Base-by-base conservation (phyloP, 192 early-diverging fungal genomes). In the Backusella tuberculispora region DNA sequence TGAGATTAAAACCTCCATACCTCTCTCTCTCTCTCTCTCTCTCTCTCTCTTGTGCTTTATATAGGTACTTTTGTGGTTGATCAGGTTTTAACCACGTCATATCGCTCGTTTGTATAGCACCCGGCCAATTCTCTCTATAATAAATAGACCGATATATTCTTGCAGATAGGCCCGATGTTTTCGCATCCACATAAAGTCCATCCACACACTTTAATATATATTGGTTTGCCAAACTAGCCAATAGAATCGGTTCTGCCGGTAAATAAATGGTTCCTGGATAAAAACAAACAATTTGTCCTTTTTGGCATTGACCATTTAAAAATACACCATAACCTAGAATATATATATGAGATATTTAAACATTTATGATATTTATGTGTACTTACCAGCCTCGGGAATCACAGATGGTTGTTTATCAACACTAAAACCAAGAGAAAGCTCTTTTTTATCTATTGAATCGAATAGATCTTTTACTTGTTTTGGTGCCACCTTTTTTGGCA, bases 171-270 rank as follows among this genome's bases (percentile, higher is more conserved):
- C 81, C 75, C 8, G 72, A 78, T 5, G 66, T 19, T 50, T 86
- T 86, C 3, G 76, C 85, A 65, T 86, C 85, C 14, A 86, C 74
- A 68, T 63, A 83, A 24, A 84, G n/a, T 0, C 85, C 83, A 66
- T 86, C 85, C 21, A 82, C 72, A 42, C 85, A 86, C 66, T 82
- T 83, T 8, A 86, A 29, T 15, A 86, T 86, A 70, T 86, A 86
- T 9, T 81, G 78, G 38, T 86, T 86, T 3, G 74, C 64, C 5
- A 86, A 42, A 19, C 83, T 84, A 10, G 75, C 81, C 69, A 86
- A 79, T 13, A 86, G 73, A 1, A 86, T 75, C 0, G 85, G 83
- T 45, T 86, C 85, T 8, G 76, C 78, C 8, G 85, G 83, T 9
- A 73, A 38, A 66, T 84, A 86, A 0, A 86, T 64, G 0, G 80